Evolutionary conservation across 306 rosid genomes (phyloP), one percentile per base, ranked within the genome.

Genomic region (Spatholobus suberectus): DNA sequence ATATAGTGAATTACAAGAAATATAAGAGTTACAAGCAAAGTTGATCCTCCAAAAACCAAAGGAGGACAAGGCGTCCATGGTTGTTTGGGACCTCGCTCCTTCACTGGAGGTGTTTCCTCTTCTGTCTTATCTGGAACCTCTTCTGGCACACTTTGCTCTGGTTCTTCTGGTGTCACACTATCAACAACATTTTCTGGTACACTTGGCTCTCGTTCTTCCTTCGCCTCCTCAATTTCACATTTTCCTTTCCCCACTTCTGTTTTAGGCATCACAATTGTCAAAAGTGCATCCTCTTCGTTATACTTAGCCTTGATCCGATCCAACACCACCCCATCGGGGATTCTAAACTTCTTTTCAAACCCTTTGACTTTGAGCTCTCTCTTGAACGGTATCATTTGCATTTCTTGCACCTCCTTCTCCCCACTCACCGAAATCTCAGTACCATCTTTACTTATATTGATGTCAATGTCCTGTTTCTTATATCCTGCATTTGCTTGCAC

Each of bases 381-480:
- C 84, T 91, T 86, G 73, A 85, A 89, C 18, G 92, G 90, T 20
- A 85, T 69, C 88, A 91, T 79, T 26, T 82, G 87, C 90, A 77
- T 85, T 80, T 93, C 96, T 23, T 89, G 89, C 84, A 89, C 96
- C 70, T 86, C 89, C 62, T 80, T 87, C 80, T 91, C 89, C 82
- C 89, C 87, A 68, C 87, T 72, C 44, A 96, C 90, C 59, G 62
- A 55, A 58, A 91, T 84, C 77, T 72, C 40, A 6, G 75, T 84
- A 24, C 98, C 97, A 52, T 90, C 91, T 85, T 89, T 90, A 54
- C 46, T 93, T 15, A 94, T 91, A 77, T 76, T 85, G 35, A 96
- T 89, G 17, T 70, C 70, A 68, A 93, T 79, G 37, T 83, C 85
- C 52, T 92, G 87, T 77, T 78, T 89, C 86, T 76, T 88, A 70